Evolutionary conservation across 1,284 basidiomycete species (phyloP).

Genomic region (Cutaneotrichosporon cutaneum): DNA sequence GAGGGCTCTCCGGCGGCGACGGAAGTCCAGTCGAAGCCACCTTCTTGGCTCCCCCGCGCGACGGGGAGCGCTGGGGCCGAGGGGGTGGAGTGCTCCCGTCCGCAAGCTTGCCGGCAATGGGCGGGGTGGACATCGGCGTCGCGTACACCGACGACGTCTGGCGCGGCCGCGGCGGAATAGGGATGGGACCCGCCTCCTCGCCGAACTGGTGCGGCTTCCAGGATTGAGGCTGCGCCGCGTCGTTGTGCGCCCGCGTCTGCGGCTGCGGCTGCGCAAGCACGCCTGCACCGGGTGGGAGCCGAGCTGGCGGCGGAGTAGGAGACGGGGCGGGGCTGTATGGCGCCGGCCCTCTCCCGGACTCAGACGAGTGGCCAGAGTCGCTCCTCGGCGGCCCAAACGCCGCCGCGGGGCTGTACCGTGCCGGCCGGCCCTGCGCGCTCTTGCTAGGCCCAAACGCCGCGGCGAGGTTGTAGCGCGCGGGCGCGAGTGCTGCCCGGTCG

Average conservation of each 20-base stretch:
- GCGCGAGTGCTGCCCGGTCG: too few species aligned
- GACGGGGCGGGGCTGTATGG: background rate
- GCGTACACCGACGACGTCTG: background rate
- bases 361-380: background rate
- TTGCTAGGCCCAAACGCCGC: background rate
- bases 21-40: background rate
- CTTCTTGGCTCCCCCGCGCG: too few species aligned
- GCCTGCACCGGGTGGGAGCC: background rate
- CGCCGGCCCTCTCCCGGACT: background rate
- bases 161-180: background rate
- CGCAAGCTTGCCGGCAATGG: background rate
- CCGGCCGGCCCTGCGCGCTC: background rate
- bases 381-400: background rate
- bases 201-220: background rate
- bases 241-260: background rate
- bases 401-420: background rate
- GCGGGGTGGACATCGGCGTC: background rate
- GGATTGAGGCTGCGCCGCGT: background rate
- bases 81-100: background rate
- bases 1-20: background rate
- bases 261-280: background rate
- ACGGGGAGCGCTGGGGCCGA: too few species aligned
- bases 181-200: background rate
- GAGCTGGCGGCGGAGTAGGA: background rate
- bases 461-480: background rate